Conservation (phyloP, 352 stramenopile genomes). For the Globisporangium camurandrum region DNA sequence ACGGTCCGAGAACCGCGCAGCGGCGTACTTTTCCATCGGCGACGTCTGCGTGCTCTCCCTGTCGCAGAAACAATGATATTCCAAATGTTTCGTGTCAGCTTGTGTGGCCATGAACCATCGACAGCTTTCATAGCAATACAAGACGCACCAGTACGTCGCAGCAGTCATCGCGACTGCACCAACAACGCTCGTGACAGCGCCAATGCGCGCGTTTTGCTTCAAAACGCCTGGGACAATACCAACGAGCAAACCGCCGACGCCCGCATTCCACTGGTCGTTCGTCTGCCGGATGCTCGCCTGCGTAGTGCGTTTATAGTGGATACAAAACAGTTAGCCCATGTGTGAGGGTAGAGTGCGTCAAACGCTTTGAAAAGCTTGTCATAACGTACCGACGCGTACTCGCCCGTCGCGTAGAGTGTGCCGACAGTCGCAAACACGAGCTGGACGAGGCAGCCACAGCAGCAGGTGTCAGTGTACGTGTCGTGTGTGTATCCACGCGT, state of each 20-base stretch:
- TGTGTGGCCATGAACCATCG: not conserved
- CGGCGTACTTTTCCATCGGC: slow-evolving; percentile 67
- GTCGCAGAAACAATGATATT: not conserved
- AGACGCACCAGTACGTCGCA: slow-evolving; percentile 58
- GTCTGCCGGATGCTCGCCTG: slow-evolving; percentile 61
- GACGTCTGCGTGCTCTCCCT: slow-evolving; percentile 39
- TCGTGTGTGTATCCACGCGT: not conserved
- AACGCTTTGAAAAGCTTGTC: not conserved
- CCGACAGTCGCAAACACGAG: slow-evolving; percentile 64
- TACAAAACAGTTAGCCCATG: not conserved
- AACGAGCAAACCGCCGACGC: slow-evolving; percentile 49
- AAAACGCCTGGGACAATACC: slow-evolving; percentile 65
- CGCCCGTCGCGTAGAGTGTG: slow-evolving; percentile 55
- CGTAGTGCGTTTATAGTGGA: not conserved
- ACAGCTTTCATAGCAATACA: not conserved
- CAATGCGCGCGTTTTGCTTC: slow-evolving; percentile 70
- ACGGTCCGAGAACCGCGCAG: slow-evolving; percentile 32
- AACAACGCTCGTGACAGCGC: slow-evolving; percentile 35
- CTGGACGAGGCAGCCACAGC: slow-evolving; percentile 16
- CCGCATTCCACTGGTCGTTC: slow-evolving; percentile 61
- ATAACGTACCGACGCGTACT: slow-evolving; percentile 38
- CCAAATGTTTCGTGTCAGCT: not conserved
- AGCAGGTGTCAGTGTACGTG: not conserved
- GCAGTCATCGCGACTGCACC: slow-evolving; percentile 39
- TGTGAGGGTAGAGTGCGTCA: too few relatives aligned